Conservation (phyloP, 2,329 filamentous ascomycete species). For the Tolypocladium sp. region DNA sequence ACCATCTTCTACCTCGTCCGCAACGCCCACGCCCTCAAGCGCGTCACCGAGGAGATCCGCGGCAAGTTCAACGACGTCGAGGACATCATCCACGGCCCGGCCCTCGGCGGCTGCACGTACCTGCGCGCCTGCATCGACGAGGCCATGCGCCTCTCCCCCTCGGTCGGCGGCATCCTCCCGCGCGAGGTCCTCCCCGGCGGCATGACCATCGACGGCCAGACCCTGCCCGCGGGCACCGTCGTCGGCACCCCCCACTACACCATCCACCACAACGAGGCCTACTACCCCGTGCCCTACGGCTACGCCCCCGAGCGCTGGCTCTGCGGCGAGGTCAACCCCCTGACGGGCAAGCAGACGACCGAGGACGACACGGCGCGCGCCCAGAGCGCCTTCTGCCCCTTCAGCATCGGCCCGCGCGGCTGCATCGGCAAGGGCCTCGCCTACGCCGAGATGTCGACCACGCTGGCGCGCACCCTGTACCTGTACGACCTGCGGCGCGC, state of each 20-base stretch:
- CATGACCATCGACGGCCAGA: slow-evolving; percentile 41
- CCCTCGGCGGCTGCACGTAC: slow-evolving; percentile 43
- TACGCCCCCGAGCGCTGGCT: slow-evolving; percentile 61
- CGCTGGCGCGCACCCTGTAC: slow-evolving; percentile 51
- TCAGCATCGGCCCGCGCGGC: slow-evolving; percentile 58
- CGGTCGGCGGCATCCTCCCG: slow-evolving; percentile 50
- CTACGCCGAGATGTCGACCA: slow-evolving; percentile 57
- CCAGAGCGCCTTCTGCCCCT: slow-evolving; percentile 65
- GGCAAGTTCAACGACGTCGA: slow-evolving; percentile 39
- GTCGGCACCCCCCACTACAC: slow-evolving; percentile 59
- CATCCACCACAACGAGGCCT: slow-evolving; percentile 56
- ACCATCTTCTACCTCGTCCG: slow-evolving; percentile 55
- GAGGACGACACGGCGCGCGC: slow-evolving; percentile 45
- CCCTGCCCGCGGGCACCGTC: slow-evolving; percentile 49
- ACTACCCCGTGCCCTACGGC: slow-evolving; percentile 49
- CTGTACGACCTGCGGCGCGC: slow-evolving; percentile 50
- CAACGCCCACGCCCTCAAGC: slow-evolving; percentile 35
- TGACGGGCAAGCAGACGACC: slow-evolving; percentile 27
- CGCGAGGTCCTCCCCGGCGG: slow-evolving; percentile 50
- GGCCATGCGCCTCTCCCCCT: slow-evolving; percentile 54
- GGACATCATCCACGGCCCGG: slow-evolving; percentile 43
- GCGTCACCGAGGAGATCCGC: slow-evolving; percentile 42
- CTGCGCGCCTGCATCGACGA: slow-evolving; percentile 57
- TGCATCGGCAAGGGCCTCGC: slow-evolving; percentile 66
- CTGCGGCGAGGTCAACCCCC: slow-evolving; percentile 30